A percentile compares a stretch with the other conserved stretches of the same genome.
phyloP scores from a whole-genome alignment of 1,139 yeast species.

The Blastobotrys capitulatus region DNA sequence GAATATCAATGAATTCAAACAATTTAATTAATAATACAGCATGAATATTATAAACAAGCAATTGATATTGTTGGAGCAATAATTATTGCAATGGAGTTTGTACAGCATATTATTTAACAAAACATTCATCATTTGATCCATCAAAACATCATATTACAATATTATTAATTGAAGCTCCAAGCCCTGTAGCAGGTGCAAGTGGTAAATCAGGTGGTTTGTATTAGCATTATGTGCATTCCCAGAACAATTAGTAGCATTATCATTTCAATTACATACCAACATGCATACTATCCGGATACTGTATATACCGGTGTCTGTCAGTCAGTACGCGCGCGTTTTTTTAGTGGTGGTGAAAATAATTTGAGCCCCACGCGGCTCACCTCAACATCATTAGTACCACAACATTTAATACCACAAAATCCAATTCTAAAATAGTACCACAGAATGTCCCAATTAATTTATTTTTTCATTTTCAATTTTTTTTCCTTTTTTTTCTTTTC shows the following conservation, averaged over 20 bases:
- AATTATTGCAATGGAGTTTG: slow-evolving; percentile 92
- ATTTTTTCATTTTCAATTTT: too few relatives aligned
- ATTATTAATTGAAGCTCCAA: slow-evolving; percentile 80
- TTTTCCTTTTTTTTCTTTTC: too few relatives aligned
- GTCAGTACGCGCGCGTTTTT: too few relatives aligned
- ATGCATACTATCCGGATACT: too few relatives aligned
- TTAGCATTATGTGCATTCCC: slow-evolving; percentile 97
- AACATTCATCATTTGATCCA: slow-evolving; percentile 74
- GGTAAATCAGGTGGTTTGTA: slow-evolving; percentile 97
- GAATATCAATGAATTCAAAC: too few relatives aligned
- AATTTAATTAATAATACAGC: background rate
- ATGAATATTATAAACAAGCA: slow-evolving; percentile 27
- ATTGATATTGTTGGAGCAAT: slow-evolving; percentile 70
- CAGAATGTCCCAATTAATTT: slow-evolving; percentile 1
- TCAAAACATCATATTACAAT: slow-evolving; percentile 73
- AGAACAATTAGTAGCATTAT: slow-evolving; percentile 83
- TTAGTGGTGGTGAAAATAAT: too few relatives aligned
- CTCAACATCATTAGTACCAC: too few relatives aligned
- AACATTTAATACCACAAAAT: too few relatives aligned
- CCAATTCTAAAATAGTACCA: background rate
- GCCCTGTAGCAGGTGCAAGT: slow-evolving; percentile 96
- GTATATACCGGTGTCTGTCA: too few relatives aligned
- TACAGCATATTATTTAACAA: slow-evolving; percentile 82
- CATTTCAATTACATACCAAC: slow-evolving; percentile 81
- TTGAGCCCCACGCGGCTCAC: background rate